Evolutionary conservation across 805 yeast genomes (phyloP).

Genomic region (Pichia membranifaciens): DNA sequence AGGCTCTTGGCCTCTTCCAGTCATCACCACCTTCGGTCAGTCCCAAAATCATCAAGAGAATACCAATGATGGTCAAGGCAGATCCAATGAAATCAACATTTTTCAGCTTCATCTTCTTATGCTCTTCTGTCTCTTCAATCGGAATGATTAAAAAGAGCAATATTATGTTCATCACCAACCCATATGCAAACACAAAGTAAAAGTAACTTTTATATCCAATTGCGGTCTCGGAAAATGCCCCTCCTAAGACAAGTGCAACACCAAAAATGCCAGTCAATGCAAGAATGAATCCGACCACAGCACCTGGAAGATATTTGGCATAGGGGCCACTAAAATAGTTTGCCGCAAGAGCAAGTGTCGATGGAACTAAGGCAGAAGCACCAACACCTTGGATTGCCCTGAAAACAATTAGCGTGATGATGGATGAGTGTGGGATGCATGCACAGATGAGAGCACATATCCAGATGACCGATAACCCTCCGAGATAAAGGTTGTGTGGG

Average conservation of each 20-base stretch:
- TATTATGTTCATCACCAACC: conserved; percentile 17
- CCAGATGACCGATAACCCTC: conserved; percentile 17
- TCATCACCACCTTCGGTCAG: conserved; percentile 40
- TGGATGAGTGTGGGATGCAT: conserved; percentile 27
- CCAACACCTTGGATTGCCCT: conserved; percentile 42
- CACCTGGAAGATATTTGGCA: conserved; percentile 8
- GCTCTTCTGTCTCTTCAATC: conserved; percentile 25
- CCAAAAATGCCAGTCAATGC: conserved; percentile 31
- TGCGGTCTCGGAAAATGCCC: conserved; percentile 35
- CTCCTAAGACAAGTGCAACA: conserved; percentile 38
- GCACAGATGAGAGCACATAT: conserved; percentile 33
- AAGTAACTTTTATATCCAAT: conserved; percentile 37
- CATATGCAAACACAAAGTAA: conserved; percentile 33
- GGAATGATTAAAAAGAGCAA: conserved; percentile 25
- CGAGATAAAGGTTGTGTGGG: conserved; percentile 27
- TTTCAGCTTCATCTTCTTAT: conserved; percentile 16
- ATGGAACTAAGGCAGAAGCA: conserved; percentile 38
- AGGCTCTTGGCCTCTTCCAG: conserved; percentile 37
- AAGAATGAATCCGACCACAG: conserved; percentile 16
- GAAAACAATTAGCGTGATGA: conserved; percentile 35
- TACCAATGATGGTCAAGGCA: conserved; percentile 30
- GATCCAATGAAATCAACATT: conserved; percentile 36
- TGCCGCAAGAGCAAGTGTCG: conserved; percentile 20
- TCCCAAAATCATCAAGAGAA: conserved; percentile 36
- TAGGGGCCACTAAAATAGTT: conserved; percentile 21